These are phyloP conservation scores for Curvularia lunata DNA, from an alignment of 2,329 filamentous ascomycete species.

Conservation along the genomic window DNA sequence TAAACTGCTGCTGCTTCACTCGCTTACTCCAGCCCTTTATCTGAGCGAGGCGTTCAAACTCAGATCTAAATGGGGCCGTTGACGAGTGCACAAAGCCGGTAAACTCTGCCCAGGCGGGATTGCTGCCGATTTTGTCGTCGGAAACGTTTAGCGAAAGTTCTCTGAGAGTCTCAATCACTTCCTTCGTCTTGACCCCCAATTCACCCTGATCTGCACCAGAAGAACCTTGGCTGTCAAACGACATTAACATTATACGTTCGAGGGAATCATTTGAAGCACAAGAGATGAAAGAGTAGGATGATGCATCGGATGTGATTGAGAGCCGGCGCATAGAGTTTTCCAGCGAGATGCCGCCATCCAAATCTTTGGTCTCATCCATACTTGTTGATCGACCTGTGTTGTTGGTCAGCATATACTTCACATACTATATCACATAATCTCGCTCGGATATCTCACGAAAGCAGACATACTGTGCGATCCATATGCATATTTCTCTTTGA, in stretches of 20 bases:
- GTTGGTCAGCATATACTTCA: background rate
- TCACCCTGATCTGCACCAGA: background rate
- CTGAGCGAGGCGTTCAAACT: slow-evolving; percentile 28
- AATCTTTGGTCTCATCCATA: background rate
- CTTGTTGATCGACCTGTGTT: slow-evolving; percentile 4
- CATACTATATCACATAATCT: background rate
- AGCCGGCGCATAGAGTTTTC: slow-evolving; percentile 19
- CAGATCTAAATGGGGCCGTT: slow-evolving; percentile 24
- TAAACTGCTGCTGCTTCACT: slow-evolving; percentile 6
- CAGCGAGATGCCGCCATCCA: slow-evolving; percentile 6
- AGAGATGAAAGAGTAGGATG: slow-evolving; percentile 27
- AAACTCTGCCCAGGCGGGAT: slow-evolving; percentile 28
- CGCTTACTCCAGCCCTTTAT: slow-evolving; percentile 15
- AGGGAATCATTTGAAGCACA: slow-evolving; percentile 24
- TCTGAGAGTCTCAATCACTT: background rate
- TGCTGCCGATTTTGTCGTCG: background rate
- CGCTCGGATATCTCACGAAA: background rate
- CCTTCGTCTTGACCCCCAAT: background rate
- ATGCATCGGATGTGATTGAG: slow-evolving; percentile 21
- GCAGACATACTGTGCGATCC: slow-evolving; percentile 15
- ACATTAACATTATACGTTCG: slow-evolving; percentile 14
- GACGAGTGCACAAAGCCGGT: slow-evolving; percentile 24
- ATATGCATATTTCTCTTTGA: slow-evolving; percentile 23
- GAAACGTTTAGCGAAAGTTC: background rate
- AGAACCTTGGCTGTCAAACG: slow-evolving; percentile 4